Evolutionary conservation across 139 green algal species (phyloP).

Genomic region (Prasinococcaceae sp.): DNA sequence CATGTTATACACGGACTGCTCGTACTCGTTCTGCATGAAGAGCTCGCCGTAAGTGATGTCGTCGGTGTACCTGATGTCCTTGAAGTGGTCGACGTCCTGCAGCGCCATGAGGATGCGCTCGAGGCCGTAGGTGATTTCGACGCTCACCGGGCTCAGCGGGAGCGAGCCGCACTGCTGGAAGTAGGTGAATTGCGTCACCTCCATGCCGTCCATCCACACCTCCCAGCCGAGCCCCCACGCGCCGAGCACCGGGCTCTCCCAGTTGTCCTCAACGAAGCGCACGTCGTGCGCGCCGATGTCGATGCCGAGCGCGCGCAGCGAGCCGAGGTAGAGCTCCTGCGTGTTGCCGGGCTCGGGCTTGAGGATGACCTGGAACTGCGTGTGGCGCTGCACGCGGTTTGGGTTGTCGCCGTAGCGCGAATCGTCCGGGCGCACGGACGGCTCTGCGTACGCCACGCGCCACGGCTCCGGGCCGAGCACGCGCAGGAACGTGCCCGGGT

Average conservation of each 20-base stretch:
- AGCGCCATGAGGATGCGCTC: slow-evolving; percentile 75
- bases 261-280: slow-evolving; percentile 98
- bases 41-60: slow-evolving; percentile 90
- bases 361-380: slow-evolving; percentile 97
- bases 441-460: slow-evolving; percentile 68
- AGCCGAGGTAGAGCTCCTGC: slow-evolving; percentile 91
- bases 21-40: slow-evolving; percentile 85
- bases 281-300: slow-evolving; percentile 68
- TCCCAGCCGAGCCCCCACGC: slow-evolving; percentile 96
- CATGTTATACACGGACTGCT: slow-evolving; percentile 35
- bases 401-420: slow-evolving; percentile 93
- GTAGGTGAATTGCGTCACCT: slow-evolving; percentile 98
- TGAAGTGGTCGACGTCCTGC: slow-evolving; percentile 89
- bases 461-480: slow-evolving; percentile 34
- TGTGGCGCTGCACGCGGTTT: slow-evolving; percentile 95
- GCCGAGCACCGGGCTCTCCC: slow-evolving; percentile 85
- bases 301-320: slow-evolving; percentile 51
- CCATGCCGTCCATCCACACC: slow-evolving; percentile 95
- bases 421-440: slow-evolving; percentile 89
- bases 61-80: slow-evolving; percentile 73
- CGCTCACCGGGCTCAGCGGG: slow-evolving; percentile 28
- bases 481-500: slow-evolving; percentile 92
- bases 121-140: slow-evolving; percentile 98
- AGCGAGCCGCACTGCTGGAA: slow-evolving; percentile 57
- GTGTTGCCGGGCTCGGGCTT: slow-evolving; percentile 94